These are phyloP conservation scores for Lentinula aciculospora DNA, from an alignment of 768 basidiomycete genomes.

Conservation along the genomic window DNA sequence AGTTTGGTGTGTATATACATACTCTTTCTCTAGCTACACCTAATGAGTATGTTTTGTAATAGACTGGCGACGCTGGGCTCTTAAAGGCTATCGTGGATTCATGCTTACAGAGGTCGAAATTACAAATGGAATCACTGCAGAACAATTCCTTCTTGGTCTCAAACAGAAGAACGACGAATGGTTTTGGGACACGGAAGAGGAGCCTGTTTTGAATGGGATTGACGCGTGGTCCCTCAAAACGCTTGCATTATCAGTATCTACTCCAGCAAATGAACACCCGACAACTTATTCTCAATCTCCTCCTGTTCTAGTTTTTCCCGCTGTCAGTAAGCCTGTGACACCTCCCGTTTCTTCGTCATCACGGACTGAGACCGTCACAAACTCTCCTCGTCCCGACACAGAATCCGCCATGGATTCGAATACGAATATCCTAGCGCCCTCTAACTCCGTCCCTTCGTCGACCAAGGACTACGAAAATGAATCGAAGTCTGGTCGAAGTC, in stretches of 20 bases:
- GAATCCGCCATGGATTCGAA: no score
- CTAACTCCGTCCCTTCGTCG: no score
- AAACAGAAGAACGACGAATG: not conserved
- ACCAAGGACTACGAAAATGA: no score
- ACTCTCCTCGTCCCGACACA: no score
- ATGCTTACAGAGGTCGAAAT: slow-evolving; percentile 7
- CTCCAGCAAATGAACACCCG: not conserved
- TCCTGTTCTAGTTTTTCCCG: not conserved
- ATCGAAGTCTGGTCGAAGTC: no score
- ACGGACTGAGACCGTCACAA: no score
- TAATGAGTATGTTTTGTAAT: not conserved
- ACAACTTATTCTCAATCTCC: not conserved
- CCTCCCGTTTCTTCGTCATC: not conserved
- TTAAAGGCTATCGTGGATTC: slow-evolving; percentile 13
- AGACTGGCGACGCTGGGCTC: slow-evolving; percentile 13
- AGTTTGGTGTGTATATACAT: slow-evolving; percentile 6
- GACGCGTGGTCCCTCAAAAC: not conserved
- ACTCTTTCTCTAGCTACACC: not conserved
- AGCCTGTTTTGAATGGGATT: not conserved
- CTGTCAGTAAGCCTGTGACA: not conserved
- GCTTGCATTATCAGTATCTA: not conserved
- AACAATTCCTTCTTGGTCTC: slow-evolving; percentile 11
- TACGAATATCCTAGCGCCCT: no score
- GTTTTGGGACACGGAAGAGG: slow-evolving; percentile 3
- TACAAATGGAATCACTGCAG: slow-evolving; percentile 10